A percentile compares a stretch with the other conserved stretches of the same genome.
phyloP scores from a whole-genome alignment of 768 basidiomycete species.

The Tricholomella constricta region DNA sequence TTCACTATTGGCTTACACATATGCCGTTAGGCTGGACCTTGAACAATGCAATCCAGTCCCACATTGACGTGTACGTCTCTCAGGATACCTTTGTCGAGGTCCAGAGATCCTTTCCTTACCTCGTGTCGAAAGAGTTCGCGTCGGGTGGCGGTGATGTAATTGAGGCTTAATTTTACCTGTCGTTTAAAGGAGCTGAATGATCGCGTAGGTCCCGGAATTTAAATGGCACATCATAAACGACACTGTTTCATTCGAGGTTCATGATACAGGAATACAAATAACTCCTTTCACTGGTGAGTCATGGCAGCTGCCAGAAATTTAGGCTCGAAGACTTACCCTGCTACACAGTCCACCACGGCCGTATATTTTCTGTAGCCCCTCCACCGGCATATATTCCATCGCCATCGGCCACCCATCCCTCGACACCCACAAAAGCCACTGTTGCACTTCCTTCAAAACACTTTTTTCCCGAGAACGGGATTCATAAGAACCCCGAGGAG shows the following conservation, averaged over 20 bases:
- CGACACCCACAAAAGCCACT: conserved; percentile 35
- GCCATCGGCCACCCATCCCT: conserved; percentile 37
- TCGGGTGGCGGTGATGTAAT: conserved; percentile 78
- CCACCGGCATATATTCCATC: conserved; percentile 42
- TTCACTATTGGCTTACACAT: conserved; percentile 4
- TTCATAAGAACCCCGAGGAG: conserved; percentile 17
- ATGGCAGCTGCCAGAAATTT: not conserved
- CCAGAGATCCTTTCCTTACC: conserved; percentile 76
- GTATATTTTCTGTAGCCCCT: conserved; percentile 50
- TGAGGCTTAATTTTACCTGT: conserved; percentile 17
- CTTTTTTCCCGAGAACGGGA: conserved; percentile 1
- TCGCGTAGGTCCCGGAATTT: conserved; percentile 76
- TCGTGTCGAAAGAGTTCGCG: conserved; percentile 72
- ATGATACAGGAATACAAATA: conserved; percentile 59
- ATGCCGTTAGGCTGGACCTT: conserved; percentile 69
- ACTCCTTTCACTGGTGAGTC: conserved; percentile 67
- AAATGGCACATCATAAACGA: conserved; percentile 82
- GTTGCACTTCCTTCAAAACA: conserved; percentile 28
- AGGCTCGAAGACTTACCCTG: conserved; percentile 9
- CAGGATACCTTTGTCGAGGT: conserved; percentile 66
- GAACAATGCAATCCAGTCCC: conserved; percentile 57
- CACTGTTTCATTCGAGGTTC: conserved; percentile 65
- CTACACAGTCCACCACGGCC: conserved; percentile 70
- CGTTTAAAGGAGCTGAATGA: not conserved
- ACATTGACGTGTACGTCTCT: conserved; percentile 77